Base-by-base conservation (phyloP, 305 asterid genomes). In the Rubia peregrina region DNA sequence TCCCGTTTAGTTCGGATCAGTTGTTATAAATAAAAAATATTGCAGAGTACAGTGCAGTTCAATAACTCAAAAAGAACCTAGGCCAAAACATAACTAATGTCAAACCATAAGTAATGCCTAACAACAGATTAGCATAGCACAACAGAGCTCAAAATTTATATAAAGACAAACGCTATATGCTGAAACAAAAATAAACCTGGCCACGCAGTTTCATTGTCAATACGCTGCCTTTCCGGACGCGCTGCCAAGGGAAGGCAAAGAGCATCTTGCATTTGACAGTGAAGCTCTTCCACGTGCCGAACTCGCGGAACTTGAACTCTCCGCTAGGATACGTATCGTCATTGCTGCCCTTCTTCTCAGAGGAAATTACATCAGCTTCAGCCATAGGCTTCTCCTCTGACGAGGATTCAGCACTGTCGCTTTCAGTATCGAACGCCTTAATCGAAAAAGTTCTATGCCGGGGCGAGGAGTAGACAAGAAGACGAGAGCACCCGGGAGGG, bases 211-310 rank as follows among this genome's bases (percentile, higher is more conserved):
- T 91, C 88, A 91, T 85, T 12, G 88, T 85, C 73, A 94, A 86
- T 72, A 94, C 97, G 61, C 96, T 91, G 79, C 96, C 96, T 75
- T 89, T 91, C 78, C 83, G 84, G 60, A 94, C 93, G 69, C 97
- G 96, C 86, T 94, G 79, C 97, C 97, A 94, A 13, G 99, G 99
- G 80, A 76, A 81, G 2, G 97, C 89, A 75, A 91, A 73, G 17
- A 94, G 75, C 97, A 94, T 88, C 81, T 78, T 91, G 33, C 79
- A 81, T 85, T 88, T 91, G 68, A 91, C 96, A 24, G 74, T 67
- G 42, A 91, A 82, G 70, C 75, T 87, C 83, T 82, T 81, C 96
- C 86, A 88, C 40, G 72, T 66, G 62, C 88, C 92, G 51, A 82
- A 79, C 65, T 86, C 86, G 44, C 75, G 78, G 74, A 86, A 91